Percentiles rank a stretch among this genome's conserved stretches.
Evolutionary conservation across 306 rosid genomes (phyloP).

Genomic region (Dicorynia guianensis): DNA sequence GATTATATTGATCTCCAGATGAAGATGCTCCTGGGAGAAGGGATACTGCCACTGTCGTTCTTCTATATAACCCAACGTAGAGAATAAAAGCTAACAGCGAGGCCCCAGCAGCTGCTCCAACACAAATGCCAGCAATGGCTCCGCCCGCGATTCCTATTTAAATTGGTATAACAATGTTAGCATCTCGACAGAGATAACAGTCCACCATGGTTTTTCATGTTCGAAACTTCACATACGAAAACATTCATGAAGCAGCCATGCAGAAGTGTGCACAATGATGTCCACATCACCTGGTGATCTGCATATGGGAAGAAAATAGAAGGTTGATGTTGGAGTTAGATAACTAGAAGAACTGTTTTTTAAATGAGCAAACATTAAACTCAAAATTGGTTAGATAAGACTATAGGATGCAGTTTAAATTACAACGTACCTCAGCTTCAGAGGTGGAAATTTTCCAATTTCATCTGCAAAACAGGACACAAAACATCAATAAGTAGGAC

Average conservation of each 20-base stretch:
- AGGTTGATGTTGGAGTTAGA: slow-evolving; percentile 37
- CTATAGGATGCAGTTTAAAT: slow-evolving; percentile 20
- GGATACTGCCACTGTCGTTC: slow-evolving; percentile 38
- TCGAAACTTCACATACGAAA: slow-evolving; percentile 1
- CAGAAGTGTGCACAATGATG: slow-evolving; percentile 39
- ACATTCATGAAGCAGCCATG: slow-evolving; percentile 20
- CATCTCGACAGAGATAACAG: slow-evolving; percentile 33
- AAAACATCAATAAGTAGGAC: slow-evolving; percentile 29
- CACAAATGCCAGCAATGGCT: slow-evolving; percentile 57
- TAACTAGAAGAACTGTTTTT: slow-evolving; percentile 13
- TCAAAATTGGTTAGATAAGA: slow-evolving; percentile 15
- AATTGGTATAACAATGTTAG: slow-evolving; percentile 47
- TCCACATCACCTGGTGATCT: slow-evolving; percentile 71
- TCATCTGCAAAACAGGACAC: slow-evolving; percentile 61
- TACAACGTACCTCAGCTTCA: slow-evolving; percentile 50
- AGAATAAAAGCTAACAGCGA: slow-evolving; percentile 46
- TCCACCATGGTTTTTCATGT: slow-evolving; percentile 23
- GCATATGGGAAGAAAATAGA: slow-evolving; percentile 47
- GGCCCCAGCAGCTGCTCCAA: slow-evolving; percentile 60
- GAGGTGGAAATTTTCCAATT: slow-evolving; percentile 64
- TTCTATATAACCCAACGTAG: slow-evolving; percentile 48
- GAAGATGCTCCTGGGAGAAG: too few relatives aligned
- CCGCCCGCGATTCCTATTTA: slow-evolving; percentile 60
- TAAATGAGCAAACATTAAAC: background rate
- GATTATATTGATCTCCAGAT: too few relatives aligned